Base-by-base conservation (phyloP, 2,329 filamentous ascomycete species). In the Alternaria tenuissima region DNA sequence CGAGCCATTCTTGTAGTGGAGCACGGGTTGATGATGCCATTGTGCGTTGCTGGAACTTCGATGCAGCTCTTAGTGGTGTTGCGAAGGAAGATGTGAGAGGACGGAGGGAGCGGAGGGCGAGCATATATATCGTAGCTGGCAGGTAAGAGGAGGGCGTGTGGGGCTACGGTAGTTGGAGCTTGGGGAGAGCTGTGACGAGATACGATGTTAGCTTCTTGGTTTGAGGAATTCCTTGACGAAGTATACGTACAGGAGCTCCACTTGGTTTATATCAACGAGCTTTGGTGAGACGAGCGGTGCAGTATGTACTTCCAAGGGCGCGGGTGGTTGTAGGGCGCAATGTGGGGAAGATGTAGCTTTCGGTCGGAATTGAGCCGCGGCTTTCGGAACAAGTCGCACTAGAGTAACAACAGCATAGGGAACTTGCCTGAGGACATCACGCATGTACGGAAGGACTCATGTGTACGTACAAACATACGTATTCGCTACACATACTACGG, bases 1-100 rank as follows among this genome's bases (percentile, higher is more conserved):
- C 77, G 55, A 85, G 78, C 83, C 83, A 85, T 77, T 85, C 83
- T 32, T 72, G 75, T 8, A 76, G 63, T 12, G 74, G 66, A 0
- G 64, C 57, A 3, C 5, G 9, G 26, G 44, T 20, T 4, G 22
- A 47, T 1, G 65, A 68, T 41, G 72, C 65, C 73, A 76, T 76
- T 55, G 59, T 67, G 57, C 63, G 59, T 16, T 30, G 36, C 8
- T 39, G 39, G 34, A 53, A 20, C 22, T 28, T n/a, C 16, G 39
- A n/a, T 28, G 6, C 22, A 9, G 7, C 26, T 11, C 22, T 38
- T 18, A 22, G 9, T 30, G 46, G 26, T n/a, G 18, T 32, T 48
- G 34, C 9, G 6, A 43, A 24, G 8, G 22, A 20, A 7, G 42
- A 18, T 26, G 32, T 53, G 49, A 43, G 39, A 38, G 44, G 51